A percentile compares a stretch with the other conserved stretches of the same genome.
phyloP scores from a whole-genome alignment of 176 grass and related monocot genomes.

The Triticum monococcum region DNA sequence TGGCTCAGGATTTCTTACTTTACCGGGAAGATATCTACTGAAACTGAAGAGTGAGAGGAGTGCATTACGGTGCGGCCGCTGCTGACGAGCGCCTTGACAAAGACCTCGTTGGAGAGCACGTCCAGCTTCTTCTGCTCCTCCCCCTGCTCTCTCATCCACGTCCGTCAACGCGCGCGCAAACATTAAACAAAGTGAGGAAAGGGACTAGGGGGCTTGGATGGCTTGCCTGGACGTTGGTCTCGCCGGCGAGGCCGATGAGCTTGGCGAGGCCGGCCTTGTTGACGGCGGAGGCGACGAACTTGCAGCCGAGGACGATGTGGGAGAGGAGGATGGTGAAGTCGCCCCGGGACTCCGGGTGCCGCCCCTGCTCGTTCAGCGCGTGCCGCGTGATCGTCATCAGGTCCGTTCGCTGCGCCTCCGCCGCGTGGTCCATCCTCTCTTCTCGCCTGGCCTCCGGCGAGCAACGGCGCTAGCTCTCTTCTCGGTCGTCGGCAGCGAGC shows the following conservation, averaged over 20 bases:
- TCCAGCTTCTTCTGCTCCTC: constrained; percentile 99
- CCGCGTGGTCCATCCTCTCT: constrained; percentile 75
- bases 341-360: constrained; percentile 70
- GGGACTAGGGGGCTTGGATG: background rate
- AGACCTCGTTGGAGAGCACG: constrained; percentile 93
- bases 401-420: constrained; percentile 82
- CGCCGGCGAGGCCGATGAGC: constrained; percentile 86
- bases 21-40: background rate
- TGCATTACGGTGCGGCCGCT: constrained; percentile 74
- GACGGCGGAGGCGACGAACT: constrained; percentile 93
- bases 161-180: background rate
- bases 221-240: constrained; percentile 89
- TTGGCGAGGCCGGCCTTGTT: constrained; percentile 93
- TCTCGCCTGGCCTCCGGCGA: too few species aligned
- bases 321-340: constrained; percentile 97
- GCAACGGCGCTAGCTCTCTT: background rate
- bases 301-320: constrained; percentile 98
- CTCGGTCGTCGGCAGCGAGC: background rate
- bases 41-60: background rate
- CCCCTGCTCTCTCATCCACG: constrained; percentile 37
- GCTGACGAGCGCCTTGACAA: constrained; percentile 91
- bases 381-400: constrained; percentile 97
- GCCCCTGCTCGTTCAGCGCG: constrained; percentile 91
- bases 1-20: background rate
- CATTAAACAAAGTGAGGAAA: background rate